phyloP scores from a whole-genome alignment of 768 basidiomycete genomes.

The Suillus clintonianus region DNA sequence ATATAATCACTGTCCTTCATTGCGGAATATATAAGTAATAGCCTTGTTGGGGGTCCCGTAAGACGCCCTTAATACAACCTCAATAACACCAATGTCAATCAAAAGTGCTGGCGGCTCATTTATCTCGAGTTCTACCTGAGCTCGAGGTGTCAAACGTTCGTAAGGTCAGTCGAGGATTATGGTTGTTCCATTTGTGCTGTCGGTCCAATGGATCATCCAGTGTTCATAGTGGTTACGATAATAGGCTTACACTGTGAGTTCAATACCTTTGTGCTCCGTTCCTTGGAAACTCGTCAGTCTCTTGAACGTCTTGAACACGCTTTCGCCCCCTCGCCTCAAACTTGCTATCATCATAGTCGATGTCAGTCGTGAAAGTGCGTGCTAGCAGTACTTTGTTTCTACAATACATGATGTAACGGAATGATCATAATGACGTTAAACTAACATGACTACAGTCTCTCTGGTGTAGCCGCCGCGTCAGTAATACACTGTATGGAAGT shows the following conservation, averaged over 20 bases:
- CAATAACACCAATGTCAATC: not conserved
- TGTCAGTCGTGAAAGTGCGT: not conserved
- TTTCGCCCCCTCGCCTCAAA: not conserved
- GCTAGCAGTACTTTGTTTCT: not conserved
- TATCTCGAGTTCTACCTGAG: not conserved
- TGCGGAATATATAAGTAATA: not conserved
- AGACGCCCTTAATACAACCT: not conserved
- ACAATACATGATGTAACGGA: not conserved
- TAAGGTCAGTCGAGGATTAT: not conserved
- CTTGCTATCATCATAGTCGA: not conserved
- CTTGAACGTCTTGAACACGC: not conserved
- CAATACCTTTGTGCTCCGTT: not conserved
- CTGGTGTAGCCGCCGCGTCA: not conserved
- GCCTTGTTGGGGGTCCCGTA: not conserved
- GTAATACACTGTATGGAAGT: not conserved
- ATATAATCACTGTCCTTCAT: not conserved
- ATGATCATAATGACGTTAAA: not conserved
- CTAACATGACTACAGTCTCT: not conserved
- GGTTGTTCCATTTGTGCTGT: not conserved
- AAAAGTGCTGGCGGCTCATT: too few relatives aligned
- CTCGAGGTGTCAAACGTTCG: not conserved
- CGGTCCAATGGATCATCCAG: not conserved
- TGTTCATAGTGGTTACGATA: not conserved
- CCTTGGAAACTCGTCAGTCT: not conserved
- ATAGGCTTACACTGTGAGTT: not conserved